Evolutionary conservation across 192 early-diverging fungal genomes (phyloP), one percentile per base, ranked within the genome.

Genomic region (Geranomyces variabilis): DNA sequence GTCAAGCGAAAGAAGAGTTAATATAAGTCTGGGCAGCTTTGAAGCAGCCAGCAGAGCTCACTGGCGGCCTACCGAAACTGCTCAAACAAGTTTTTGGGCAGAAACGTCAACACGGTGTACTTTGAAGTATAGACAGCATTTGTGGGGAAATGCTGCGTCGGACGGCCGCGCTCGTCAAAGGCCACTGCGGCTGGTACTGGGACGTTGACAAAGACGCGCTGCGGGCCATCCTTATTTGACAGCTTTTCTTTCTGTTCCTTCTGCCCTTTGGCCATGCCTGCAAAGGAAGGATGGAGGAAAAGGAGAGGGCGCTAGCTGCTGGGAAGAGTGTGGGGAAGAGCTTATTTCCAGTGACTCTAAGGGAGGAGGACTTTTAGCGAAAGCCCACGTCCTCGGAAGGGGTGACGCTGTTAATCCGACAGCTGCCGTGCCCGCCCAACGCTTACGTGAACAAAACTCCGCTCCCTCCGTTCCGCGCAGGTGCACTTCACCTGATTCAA

Each of bases 51-150:
- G 46, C 46, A 47, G 46, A 10, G 19, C 12, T 47, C 46, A 47
- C 58, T n/a, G 17, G 5, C 89, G 17, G 84, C 85, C n/a, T 86
- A 85, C 53, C 90, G 83, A 73, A 98, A 96, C 77, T 98, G 96
- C 62, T 93, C 92, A 80, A 91, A 95, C 56, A 98, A 69, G 73
- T 94, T 98, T 73, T 93, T 92, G 15, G 94, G 94, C 19, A 98
- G 49, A 80, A 98, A 98, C 24, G 86, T 88, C 26, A 92, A 28
- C 14, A 87, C 36, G n/a, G 89, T 93, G 80, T 98, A 98, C 73
- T 96, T 95, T n/a, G 93, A 89, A 0, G 96, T 95, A n/a, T 82
- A 81, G 66, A 97, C 92, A 26, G 79, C 80, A 81, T 99, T 99
- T 33, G 91, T 79, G 1, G 80, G 75, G 72, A 90, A 96, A 26